Evolutionary conservation across 1,284 basidiomycete genomes (phyloP).

Genomic region (Papiliotrema fonsecae): DNA sequence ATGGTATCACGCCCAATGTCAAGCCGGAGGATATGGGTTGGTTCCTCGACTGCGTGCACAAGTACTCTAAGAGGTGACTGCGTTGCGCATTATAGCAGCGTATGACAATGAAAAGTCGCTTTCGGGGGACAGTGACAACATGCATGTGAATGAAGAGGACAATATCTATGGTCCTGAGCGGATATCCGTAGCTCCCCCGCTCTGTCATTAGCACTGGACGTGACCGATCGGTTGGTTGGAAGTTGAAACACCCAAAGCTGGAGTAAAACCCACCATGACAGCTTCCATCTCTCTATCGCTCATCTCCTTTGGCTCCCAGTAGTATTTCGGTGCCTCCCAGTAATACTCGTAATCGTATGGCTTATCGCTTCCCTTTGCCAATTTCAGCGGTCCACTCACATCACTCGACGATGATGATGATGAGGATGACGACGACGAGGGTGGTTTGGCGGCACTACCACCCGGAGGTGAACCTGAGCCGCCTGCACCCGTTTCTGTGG

Average conservation of each 20-base stretch:
- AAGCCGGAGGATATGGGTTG: slow-evolving; percentile 82
- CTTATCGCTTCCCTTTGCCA: slow-evolving; percentile 18
- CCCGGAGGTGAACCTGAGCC: not conserved
- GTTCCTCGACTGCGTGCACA: slow-evolving; percentile 88
- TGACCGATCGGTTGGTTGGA: not conserved
- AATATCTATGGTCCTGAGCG: slow-evolving; percentile 24
- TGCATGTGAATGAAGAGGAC: not conserved
- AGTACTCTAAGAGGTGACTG: slow-evolving; percentile 57
- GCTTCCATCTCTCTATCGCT: slow-evolving; percentile 71
- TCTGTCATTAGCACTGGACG: slow-evolving; percentile 50
- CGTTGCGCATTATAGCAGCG: too few relatives aligned
- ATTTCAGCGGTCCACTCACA: too few relatives aligned
- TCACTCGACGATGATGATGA: too few relatives aligned
- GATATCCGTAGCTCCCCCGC: slow-evolving; percentile 59
- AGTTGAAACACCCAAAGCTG: not conserved
- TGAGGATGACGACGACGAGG: too few relatives aligned
- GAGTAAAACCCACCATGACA: slow-evolving; percentile 58
- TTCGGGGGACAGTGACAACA: not conserved
- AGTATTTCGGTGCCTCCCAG: slow-evolving; percentile 69
- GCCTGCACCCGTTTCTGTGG: not conserved
- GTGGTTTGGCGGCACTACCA: not conserved
- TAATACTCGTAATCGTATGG: slow-evolving; percentile 58
- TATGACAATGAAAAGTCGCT: not conserved
- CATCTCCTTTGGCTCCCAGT: slow-evolving; percentile 62
- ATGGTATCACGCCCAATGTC: slow-evolving; percentile 95